Percentiles rank a stretch among this genome's conserved stretches.
Evolutionary conservation across 768 basidiomycete genomes (phyloP).

Genomic region (Mycena galericulata): DNA sequence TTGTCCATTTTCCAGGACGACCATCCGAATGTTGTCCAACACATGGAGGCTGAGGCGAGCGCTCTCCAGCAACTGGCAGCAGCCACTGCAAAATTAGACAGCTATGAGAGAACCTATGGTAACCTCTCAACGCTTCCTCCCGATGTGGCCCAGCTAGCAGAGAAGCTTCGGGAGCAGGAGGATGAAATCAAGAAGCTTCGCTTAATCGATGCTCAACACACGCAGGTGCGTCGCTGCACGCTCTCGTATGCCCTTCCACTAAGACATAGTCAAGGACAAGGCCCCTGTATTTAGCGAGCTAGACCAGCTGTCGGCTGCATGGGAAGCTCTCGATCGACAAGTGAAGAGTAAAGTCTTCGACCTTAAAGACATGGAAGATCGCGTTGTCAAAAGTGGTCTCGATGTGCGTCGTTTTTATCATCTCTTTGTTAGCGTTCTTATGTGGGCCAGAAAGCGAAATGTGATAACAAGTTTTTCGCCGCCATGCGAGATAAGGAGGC

Average conservation of each 20-base stretch:
- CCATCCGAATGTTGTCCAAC: slow-evolving; percentile 65
- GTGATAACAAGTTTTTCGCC: slow-evolving; percentile 94
- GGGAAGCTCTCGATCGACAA: slow-evolving; percentile 86
- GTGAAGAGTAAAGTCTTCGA: slow-evolving; percentile 89
- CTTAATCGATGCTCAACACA: slow-evolving; percentile 72
- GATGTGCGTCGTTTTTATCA: slow-evolving; percentile 65
- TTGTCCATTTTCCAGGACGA: slow-evolving; percentile 60
- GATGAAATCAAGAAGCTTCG: slow-evolving; percentile 72
- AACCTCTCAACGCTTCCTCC: slow-evolving; percentile 59
- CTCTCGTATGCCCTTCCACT: slow-evolving; percentile 8
- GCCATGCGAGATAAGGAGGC: slow-evolving; percentile 92
- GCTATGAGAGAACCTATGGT: slow-evolving; percentile 76
- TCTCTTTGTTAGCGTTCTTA: neutral
- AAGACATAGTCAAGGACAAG: slow-evolving; percentile 65
- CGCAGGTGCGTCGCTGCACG: slow-evolving; percentile 59
- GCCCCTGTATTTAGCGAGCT: slow-evolving; percentile 85
- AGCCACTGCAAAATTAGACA: slow-evolving; percentile 61
- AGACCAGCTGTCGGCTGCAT: slow-evolving; percentile 86
- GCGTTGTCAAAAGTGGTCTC: slow-evolving; percentile 67
- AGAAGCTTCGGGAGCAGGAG: slow-evolving; percentile 74
- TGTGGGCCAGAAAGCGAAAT: slow-evolving; percentile 86
- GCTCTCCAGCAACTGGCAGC: slow-evolving; percentile 61
- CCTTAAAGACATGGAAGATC: slow-evolving; percentile 79
- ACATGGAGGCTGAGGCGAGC: slow-evolving; percentile 63
- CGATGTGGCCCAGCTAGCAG: slow-evolving; percentile 64